Conservation (phyloP, 768 basidiomycete genomes). For the Suillus decipiens region DNA sequence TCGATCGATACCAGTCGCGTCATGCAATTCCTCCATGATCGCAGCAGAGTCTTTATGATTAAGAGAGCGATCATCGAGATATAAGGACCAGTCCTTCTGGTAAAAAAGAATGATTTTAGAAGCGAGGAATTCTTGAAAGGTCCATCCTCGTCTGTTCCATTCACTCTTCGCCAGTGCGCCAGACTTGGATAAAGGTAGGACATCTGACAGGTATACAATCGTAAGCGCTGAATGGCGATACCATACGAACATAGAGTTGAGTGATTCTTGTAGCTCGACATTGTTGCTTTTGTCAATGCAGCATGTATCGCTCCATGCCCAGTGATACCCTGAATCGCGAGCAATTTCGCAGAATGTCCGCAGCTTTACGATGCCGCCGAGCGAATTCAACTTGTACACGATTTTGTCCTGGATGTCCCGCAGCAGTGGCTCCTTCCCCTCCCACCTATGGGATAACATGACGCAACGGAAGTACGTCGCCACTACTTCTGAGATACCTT, state of each 20-base stretch:
- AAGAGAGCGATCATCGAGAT: neutral
- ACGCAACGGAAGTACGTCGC: neutral
- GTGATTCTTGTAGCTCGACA: neutral
- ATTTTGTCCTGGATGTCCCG: no score
- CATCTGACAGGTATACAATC: no score
- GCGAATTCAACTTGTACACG: neutral
- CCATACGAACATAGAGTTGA: no score
- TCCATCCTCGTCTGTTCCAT: no score
- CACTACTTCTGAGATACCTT: neutral
- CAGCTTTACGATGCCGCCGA: neutral
- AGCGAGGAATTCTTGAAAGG: neutral
- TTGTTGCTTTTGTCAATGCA: neutral
- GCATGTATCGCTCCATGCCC: neutral
- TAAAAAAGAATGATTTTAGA: neutral
- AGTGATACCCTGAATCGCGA: neutral
- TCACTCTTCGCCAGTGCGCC: neutral
- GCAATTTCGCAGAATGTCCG: neutral
- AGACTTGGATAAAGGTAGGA: neutral
- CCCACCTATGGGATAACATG: neutral
- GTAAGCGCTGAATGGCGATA: no score
- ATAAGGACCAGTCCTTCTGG: no score
- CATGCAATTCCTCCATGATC: neutral
- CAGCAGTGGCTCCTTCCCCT: no score
- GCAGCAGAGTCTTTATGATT: neutral
- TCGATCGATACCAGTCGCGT: neutral